Evolutionary conservation across 2,329 filamentous ascomycete genomes (phyloP).

Genomic region (Coleophoma crateriformis): DNA sequence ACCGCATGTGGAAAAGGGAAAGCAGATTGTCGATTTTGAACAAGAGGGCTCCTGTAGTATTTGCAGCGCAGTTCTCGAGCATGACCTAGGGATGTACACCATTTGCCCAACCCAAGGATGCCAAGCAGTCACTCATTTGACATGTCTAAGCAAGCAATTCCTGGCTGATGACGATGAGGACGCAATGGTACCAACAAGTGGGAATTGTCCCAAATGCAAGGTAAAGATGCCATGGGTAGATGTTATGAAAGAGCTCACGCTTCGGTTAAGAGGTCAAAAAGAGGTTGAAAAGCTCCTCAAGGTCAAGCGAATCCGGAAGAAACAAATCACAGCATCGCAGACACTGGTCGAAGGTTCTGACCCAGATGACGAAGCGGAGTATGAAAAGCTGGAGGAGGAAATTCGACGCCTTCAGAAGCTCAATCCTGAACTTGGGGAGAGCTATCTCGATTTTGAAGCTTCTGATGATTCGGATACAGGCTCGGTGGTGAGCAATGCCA

Average conservation of each 20-base stretch:
- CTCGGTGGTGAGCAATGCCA: slow-evolving; percentile 12
- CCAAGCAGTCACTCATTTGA: slow-evolving; percentile 52
- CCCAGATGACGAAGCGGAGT: slow-evolving; percentile 6
- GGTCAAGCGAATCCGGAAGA: slow-evolving; percentile 18
- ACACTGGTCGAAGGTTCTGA: slow-evolving; percentile 7
- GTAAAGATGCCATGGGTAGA: slow-evolving; percentile 62
- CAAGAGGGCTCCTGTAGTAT: slow-evolving; percentile 49
- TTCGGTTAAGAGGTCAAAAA: slow-evolving; percentile 65
- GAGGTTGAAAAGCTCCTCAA: slow-evolving; percentile 67
- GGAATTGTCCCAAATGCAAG: slow-evolving; percentile 67
- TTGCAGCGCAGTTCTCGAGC: slow-evolving; percentile 39
- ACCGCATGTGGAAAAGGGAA: slow-evolving; percentile 49
- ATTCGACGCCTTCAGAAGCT: slow-evolving; percentile 3
- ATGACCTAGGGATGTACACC: slow-evolving; percentile 46
- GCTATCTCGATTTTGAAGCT: slow-evolving; percentile 13
- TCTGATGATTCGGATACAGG: slow-evolving; percentile 15
- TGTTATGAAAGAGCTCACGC: slow-evolving; percentile 76
- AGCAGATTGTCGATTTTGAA: slow-evolving; percentile 49
- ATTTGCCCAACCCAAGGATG: slow-evolving; percentile 50
- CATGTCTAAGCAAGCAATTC: slow-evolving; percentile 52
- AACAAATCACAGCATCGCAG: slow-evolving; percentile 10
- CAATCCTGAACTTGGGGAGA: slow-evolving; percentile 5
- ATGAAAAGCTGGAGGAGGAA: slow-evolving; percentile 5
- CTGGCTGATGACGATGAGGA: slow-evolving; percentile 29
- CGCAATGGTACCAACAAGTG: slow-evolving; percentile 58